Evolutionary conservation across 306 rosid species (phyloP), one percentile per base, ranked within the genome.

Genomic region (Vachellia collinsii): DNA sequence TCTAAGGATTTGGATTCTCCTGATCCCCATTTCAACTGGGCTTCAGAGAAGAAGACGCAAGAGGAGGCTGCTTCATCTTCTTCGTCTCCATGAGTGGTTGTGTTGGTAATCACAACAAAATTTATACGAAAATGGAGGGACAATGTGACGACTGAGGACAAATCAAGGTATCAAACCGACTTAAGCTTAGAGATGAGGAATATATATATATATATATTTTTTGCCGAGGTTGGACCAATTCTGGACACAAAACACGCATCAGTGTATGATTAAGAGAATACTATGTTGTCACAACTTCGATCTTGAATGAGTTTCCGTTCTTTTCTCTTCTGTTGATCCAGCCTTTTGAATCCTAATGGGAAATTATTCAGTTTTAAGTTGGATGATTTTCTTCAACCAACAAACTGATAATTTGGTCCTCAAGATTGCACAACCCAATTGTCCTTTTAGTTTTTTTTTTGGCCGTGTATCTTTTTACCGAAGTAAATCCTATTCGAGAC

Each of bases 1-100:
- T 61, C 85, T 14, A 83, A 46, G 85, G 83, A 85, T 3, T 53
- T 72, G 61, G 89, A 81, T 43, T 75, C 34, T 22, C 76, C 54
- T 76, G 83, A 84, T 75, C 58, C 54, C 75, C 4, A 46, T 8
- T 39, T 22, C 74, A 66, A 64, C 20, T 11, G 74, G n/a, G n/a
- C n/a, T n/a, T n/a, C n/a, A n/a, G n/a, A n/a, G n/a, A n/a, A n/a
- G n/a, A n/a, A n/a, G n/a, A n/a, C n/a, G n/a, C n/a, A n/a, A n/a
- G n/a, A n/a, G n/a, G n/a, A n/a, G n/a, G n/a, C 46, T 42, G 1
- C 46, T 42, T 1, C 53, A 1, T 44, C 38, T 34, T 80, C 23
- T 6, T 53, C 23, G 48, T 4, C 7, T 34, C 53, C 67, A 39
- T 41, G 23, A 70, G 73, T 37, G 66, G 38, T 37, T 16, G 7